Percentiles rank a stretch among this genome's conserved stretches.
These are phyloP conservation scores for Tagetes patula DNA, from an alignment of 129 eudicot species.

Conservation along the genomic window DNA sequence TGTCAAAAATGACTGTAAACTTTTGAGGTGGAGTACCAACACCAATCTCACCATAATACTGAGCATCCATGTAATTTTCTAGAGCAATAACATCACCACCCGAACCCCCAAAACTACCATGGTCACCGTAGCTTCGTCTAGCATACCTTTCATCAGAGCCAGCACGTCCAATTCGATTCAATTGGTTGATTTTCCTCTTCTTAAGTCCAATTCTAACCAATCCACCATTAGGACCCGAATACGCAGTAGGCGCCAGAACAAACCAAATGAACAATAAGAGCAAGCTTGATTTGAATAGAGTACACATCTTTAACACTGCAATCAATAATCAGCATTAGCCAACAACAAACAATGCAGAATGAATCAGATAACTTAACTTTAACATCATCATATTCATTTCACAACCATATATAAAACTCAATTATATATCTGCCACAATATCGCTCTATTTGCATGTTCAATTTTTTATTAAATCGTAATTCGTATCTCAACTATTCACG, in stretches of 20 bases:
- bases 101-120: slow-evolving; percentile 23
- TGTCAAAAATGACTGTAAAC: slow-evolving; percentile 59
- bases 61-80: slow-evolving; percentile 59
- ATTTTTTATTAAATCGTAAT: too few species aligned
- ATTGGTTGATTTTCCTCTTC: slow-evolving; percentile 34
- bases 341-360: neutral
- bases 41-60: slow-evolving; percentile 64
- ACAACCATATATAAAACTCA: too few species aligned
- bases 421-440: too few species aligned
- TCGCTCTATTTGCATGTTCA: too few species aligned
- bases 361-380: neutral
- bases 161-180: slow-evolving; percentile 10
- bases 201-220: slow-evolving; percentile 42
- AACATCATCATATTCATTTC: slow-evolving; percentile 11
- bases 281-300: slow-evolving; percentile 23
- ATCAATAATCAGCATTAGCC: neutral
- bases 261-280: slow-evolving; percentile 19
- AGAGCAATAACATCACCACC: slow-evolving; percentile 35
- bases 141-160: slow-evolving; percentile 15
- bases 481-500: too few species aligned
- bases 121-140: slow-evolving; percentile 22
- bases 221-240: slow-evolving; percentile 29
- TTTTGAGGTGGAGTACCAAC: slow-evolving; percentile 65
- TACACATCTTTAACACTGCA: slow-evolving; percentile 30
- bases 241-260: slow-evolving; percentile 23